Base-by-base conservation (phyloP, 2,329 filamentous ascomycete species). In the Didymella segeticola region DNA sequence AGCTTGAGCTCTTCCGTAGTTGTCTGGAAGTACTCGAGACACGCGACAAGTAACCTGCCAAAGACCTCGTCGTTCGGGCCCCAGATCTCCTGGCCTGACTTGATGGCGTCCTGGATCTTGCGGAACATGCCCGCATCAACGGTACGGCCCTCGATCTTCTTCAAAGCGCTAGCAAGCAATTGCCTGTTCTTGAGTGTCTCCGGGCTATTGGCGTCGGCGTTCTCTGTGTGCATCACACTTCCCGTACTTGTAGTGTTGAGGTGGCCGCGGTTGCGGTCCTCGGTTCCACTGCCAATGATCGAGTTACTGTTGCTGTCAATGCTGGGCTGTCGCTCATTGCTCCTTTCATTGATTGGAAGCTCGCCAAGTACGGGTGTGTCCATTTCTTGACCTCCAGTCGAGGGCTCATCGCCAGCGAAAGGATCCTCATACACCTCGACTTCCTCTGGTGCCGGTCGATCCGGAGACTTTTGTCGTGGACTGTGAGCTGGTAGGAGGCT, bases 111-210 rank as follows among this genome's bases (percentile, higher is more conserved):
- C 71, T 93, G 89, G 42, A 93, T 79, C 66, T 90, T 89, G 47
- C 89, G 85, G 80, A 93, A 91, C 51, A 89, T 89, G 68, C 92
- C 89, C 3, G 90, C 89, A 68, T 93, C 90, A n/a, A 93, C 82
- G 1, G 85, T 85, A 64, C 86, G 85, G 25, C 84, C 81, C 62
- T 86, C 86, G 62, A 93, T 87, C 59, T 89, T 89, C 45, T 86
- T 79, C 61, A 93, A 89, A 43, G 88, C 90, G 63, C 89, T 92
- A 26, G 88, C 84, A 5, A 93, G 80, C 20, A 93, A 78, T 37
- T 87, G 84, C 7, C 71, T 76, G 58, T 74, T 80, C 59, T 75
- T 79, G 51, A 73, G 69, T 31, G 71, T 77, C 67, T 77, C 75
- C n/a, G 73, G 64, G 45, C 70, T 77, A 61, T 54, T 69, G 1